Evolutionary conservation across 2,329 filamentous ascomycete genomes (phyloP).

Genomic region (Hypoxylon sp.): DNA sequence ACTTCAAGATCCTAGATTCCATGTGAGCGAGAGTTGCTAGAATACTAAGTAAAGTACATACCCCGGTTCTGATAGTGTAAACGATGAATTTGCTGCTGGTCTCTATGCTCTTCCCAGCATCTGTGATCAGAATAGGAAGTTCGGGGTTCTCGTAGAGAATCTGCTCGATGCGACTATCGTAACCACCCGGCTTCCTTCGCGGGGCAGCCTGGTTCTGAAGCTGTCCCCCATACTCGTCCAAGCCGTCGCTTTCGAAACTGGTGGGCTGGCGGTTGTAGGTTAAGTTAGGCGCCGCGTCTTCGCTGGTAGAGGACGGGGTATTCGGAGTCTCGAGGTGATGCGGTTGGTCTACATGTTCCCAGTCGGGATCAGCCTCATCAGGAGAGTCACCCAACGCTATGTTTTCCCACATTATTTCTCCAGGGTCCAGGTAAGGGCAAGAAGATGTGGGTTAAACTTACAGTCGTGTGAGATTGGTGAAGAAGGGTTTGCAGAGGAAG

Average conservation of each 20-base stretch:
- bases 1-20: slow-evolving; percentile 85
- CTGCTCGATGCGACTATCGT: slow-evolving; percentile 96
- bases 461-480: slow-evolving; percentile 67
- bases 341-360: slow-evolving; percentile 54
- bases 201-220: slow-evolving; percentile 57
- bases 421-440: slow-evolving; percentile 25
- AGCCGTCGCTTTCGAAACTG: slow-evolving; percentile 58
- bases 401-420: slow-evolving; percentile 50
- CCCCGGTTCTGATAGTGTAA: slow-evolving; percentile 94
- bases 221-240: slow-evolving; percentile 56
- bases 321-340: slow-evolving; percentile 71
- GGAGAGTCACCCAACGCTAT: slow-evolving; percentile 49
- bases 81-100: slow-evolving; percentile 94
- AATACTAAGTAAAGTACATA: slow-evolving; percentile 55
- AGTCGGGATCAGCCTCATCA: slow-evolving; percentile 55
- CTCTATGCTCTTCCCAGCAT: slow-evolving; percentile 94
- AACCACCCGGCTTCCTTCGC: slow-evolving; percentile 81
- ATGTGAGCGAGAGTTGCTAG: slow-evolving; percentile 17
- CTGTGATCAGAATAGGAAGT: slow-evolving; percentile 87
- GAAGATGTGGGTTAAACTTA: slow-evolving; percentile 53
- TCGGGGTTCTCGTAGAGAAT: slow-evolving; percentile 95
- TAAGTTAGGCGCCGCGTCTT: slow-evolving; percentile 62
- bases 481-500: slow-evolving; percentile 70
- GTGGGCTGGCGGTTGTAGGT: slow-evolving; percentile 48
- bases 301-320: slow-evolving; percentile 75